These are phyloP conservation scores for Plectranthus barbatus DNA, from an alignment of 257 asterid species.

Conservation along the genomic window DNA sequence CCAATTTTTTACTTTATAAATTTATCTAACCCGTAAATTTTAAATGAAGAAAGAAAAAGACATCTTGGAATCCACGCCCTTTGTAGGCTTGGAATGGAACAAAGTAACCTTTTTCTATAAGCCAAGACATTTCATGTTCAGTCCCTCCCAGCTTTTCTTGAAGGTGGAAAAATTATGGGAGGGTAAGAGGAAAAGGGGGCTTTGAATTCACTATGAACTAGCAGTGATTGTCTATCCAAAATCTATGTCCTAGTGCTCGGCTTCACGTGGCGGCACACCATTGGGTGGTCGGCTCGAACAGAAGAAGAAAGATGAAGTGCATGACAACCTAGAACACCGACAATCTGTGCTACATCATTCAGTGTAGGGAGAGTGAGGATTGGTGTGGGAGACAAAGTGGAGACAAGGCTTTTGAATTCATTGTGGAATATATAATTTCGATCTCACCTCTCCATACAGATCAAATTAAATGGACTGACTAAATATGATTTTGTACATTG, in stretches of 20 bases:
- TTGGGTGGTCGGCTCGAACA: conserved; percentile 16
- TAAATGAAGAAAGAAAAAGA: not conserved
- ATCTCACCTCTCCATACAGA: not conserved
- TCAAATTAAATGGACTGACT: too few relatives aligned
- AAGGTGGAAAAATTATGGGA: conserved; percentile 8
- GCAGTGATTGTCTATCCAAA: not conserved
- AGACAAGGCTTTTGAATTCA: conserved; percentile 35
- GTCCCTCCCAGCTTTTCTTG: conserved; percentile 1
- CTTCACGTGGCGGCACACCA: not conserved
- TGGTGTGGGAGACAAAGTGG: conserved; percentile 51
- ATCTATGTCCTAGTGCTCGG: not conserved
- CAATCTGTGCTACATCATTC: conserved; percentile 18
- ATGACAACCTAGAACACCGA: conserved; percentile 28
- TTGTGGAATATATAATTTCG: conserved; percentile 17
- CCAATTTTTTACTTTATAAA: too few relatives aligned
- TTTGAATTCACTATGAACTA: not conserved
- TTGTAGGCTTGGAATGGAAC: not conserved
- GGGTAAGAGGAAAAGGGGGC: not conserved
- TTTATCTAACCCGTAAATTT: too few relatives aligned
- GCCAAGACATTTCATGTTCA: not conserved
- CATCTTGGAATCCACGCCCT: not conserved
- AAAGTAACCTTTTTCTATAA: not conserved
- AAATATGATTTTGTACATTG: not conserved
- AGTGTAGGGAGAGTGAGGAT: not conserved
- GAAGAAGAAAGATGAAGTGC: conserved; percentile 23